Evolutionary conservation across 305 asterid species (phyloP).

Genomic region (Fraxinus greggii): DNA sequence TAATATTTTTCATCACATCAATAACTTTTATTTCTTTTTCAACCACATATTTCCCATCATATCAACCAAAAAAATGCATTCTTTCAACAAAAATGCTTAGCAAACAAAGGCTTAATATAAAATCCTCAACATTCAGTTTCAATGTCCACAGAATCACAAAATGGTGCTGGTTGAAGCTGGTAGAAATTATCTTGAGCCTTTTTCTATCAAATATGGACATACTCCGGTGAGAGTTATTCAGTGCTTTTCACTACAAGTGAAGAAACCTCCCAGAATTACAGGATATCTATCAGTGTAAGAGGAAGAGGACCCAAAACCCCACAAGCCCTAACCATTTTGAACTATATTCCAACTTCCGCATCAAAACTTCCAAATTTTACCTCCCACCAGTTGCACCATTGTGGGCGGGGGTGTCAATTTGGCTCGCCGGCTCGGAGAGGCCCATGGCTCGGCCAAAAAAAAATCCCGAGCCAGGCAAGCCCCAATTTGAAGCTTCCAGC

Average conservation of each 20-base stretch:
- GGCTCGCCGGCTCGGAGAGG: too few species aligned
- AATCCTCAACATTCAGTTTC: neutral
- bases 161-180: constrained; percentile 75
- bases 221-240: constrained; percentile 23
- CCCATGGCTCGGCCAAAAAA: too few species aligned
- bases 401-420: too few species aligned
- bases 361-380: constrained; percentile 35
- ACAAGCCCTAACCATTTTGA: constrained; percentile 30
- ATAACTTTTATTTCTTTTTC: too few species aligned
- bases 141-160: constrained; percentile 55
- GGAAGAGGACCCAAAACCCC: constrained; percentile 38
- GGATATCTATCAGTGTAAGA: neutral
- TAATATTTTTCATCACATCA: too few species aligned
- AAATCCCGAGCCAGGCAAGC: too few species aligned
- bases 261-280: neutral
- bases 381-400: constrained; percentile 55
- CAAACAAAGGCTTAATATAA: too few species aligned
- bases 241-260: constrained; percentile 33
- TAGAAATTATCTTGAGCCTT: constrained; percentile 69
- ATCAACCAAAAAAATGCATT: too few species aligned
- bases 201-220: constrained; percentile 45
- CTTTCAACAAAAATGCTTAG: too few species aligned
- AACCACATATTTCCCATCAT: too few species aligned
- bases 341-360: constrained; percentile 44
- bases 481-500: too few species aligned